These are phyloP conservation scores for Diaporthe australafricana DNA, from an alignment of 2,329 filamentous ascomycete genomes.

Conservation along the genomic window DNA sequence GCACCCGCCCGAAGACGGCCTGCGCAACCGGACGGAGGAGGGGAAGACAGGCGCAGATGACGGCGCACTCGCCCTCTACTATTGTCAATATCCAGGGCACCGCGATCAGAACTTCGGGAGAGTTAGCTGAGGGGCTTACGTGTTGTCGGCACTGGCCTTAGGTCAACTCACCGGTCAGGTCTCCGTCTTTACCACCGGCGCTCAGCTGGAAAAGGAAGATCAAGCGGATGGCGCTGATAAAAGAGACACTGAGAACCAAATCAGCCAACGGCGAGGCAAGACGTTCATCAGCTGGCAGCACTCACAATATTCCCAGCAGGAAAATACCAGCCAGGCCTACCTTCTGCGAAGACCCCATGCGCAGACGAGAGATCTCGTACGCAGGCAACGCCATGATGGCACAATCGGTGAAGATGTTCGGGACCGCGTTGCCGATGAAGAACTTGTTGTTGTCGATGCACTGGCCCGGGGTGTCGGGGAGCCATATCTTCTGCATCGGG, in stretches of 20 bases:
- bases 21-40: constrained; percentile 3
- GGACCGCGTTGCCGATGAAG: constrained; percentile 20
- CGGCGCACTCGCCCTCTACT: background rate
- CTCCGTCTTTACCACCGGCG: constrained; percentile 1
- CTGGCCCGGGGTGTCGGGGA: background rate
- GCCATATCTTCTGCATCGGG: constrained; percentile 8
- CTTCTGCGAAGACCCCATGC: background rate
- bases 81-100: background rate
- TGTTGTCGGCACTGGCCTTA: background rate
- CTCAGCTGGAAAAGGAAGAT: constrained; percentile 9
- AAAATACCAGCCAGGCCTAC: constrained; percentile 19
- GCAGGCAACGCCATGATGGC: constrained; percentile 23
- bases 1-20: constrained; percentile 1
- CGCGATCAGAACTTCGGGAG: background rate
- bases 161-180: background rate
- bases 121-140: background rate
- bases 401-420: constrained; percentile 24
- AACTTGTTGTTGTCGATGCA: constrained; percentile 27
- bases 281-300: background rate
- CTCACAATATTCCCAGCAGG: constrained; percentile 9
- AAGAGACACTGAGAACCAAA: background rate
- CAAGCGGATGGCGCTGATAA: constrained; percentile 12
- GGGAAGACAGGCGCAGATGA: background rate
- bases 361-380: constrained; percentile 21
- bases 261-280: background rate